Evolutionary conservation across 2,329 filamentous ascomycete genomes (phyloP).

Genomic region (Fusarium sp.): DNA sequence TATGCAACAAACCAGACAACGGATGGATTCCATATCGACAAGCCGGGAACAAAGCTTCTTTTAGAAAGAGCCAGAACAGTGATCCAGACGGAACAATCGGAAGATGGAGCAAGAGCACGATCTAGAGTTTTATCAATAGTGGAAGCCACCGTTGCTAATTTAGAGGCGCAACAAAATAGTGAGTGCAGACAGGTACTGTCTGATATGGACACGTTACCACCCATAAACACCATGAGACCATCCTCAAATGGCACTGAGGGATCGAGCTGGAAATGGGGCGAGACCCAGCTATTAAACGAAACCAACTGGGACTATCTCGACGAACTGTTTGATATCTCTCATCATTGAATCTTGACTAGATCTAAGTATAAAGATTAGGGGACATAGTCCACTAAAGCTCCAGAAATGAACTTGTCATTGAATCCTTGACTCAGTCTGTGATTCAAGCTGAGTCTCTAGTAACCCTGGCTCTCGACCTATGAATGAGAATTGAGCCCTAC

Average conservation of each 20-base stretch:
- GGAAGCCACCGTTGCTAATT: background rate
- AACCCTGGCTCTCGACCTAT: background rate
- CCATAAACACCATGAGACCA: background rate
- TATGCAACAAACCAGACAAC: rapidly evolving
- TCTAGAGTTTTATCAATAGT: background rate
- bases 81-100: background rate
- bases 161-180: background rate
- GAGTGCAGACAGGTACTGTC: rapidly evolving
- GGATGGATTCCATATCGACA: background rate
- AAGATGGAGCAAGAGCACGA: background rate
- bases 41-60: background rate
- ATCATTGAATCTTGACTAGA: background rate
- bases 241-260: background rate
- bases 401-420: background rate
- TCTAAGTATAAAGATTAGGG: no score
- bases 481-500: background rate
- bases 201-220: background rate
- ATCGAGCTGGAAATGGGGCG: background rate
- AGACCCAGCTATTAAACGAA: background rate
- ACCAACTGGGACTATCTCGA: background rate
- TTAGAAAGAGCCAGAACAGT: background rate
- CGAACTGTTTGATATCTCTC: background rate
- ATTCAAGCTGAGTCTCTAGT: background rate
- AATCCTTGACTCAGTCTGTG: background rate
- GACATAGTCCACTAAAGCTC: background rate